Percentiles rank a stretch among this genome's conserved stretches.
phyloP scores from a whole-genome alignment of 2,329 filamentous ascomycete species.

The Penicillium polonicum region DNA sequence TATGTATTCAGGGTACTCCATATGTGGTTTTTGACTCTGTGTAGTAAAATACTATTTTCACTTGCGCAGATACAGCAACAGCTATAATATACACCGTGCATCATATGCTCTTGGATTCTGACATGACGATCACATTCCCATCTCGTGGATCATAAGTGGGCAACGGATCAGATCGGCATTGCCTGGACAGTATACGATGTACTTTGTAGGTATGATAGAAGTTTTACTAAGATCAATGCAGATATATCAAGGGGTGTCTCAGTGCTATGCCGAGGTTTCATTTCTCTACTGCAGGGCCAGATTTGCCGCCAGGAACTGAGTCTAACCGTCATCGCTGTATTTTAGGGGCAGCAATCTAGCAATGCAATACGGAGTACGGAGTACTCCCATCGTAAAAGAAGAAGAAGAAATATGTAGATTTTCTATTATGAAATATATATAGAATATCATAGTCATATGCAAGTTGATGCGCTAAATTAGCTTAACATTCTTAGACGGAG shows the following conservation, averaged over 20 bases:
- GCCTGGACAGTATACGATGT: not conserved
- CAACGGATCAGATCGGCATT: not conserved
- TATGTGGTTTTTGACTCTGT: not conserved
- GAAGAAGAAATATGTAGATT: not conserved
- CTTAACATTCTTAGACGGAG: conserved; percentile 6
- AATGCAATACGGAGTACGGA: not conserved
- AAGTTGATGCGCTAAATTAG: not conserved
- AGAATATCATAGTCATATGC: not conserved
- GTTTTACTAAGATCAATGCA: not conserved
- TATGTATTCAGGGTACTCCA: not conserved
- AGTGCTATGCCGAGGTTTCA: conserved; percentile 8
- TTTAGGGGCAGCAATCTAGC: not conserved
- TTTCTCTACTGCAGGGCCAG: conserved; percentile 2
- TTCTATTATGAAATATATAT: not conserved
- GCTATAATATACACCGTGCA: not conserved
- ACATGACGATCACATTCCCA: conserved; percentile 3
- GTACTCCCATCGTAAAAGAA: not conserved
- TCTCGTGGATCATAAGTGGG: conserved; percentile 2
- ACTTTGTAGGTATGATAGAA: not conserved
- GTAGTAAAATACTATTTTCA: not conserved
- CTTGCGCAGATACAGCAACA: too few species aligned
- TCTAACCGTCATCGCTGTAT: conserved; percentile 6
- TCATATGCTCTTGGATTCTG: not conserved
- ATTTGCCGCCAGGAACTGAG: conserved; percentile 8
- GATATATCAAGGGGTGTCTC: conserved; percentile 9